phyloP scores from a whole-genome alignment of 2,329 filamentous ascomycete species.

The Aspergillus novofumigatus region DNA sequence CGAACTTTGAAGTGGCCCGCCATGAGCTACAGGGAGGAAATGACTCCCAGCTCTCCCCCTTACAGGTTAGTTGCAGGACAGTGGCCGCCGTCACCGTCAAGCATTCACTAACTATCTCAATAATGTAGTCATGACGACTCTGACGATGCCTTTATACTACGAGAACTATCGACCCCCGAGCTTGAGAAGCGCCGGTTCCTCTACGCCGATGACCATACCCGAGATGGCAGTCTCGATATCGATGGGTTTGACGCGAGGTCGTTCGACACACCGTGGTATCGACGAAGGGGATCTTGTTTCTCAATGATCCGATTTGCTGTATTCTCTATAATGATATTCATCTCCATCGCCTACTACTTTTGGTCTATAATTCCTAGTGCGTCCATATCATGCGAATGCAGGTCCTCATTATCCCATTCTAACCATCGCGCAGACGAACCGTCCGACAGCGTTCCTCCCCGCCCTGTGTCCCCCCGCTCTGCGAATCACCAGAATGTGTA shows the following conservation, averaged over 20 bases:
- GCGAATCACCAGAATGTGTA: slow-evolving; percentile 58
- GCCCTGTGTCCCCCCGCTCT: slow-evolving; percentile 34
- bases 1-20: not conserved
- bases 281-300: slow-evolving; percentile 1
- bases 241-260: not conserved
- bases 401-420: not conserved
- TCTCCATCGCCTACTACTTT: slow-evolving; percentile 7
- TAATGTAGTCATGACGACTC: not conserved
- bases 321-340: slow-evolving; percentile 4
- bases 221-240: not conserved
- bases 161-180: not conserved
- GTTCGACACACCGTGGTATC: not conserved
- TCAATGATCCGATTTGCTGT: slow-evolving; percentile 4
- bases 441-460: slow-evolving; percentile 10
- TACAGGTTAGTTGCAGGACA: slow-evolving; percentile 5
- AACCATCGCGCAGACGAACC: slow-evolving; percentile 6
- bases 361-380: slow-evolving; percentile 8
- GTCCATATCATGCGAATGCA: not conserved
- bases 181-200: slow-evolving; percentile 6
- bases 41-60: slow-evolving; percentile 5
- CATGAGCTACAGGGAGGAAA: slow-evolving; percentile 4
- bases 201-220: not conserved
- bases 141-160: slow-evolving; percentile 7
- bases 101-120: not conserved
- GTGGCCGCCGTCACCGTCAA: not conserved